Conservation (phyloP, 345 rosid species). For the thale cress (Arabidopsis thaliana) region DNA sequence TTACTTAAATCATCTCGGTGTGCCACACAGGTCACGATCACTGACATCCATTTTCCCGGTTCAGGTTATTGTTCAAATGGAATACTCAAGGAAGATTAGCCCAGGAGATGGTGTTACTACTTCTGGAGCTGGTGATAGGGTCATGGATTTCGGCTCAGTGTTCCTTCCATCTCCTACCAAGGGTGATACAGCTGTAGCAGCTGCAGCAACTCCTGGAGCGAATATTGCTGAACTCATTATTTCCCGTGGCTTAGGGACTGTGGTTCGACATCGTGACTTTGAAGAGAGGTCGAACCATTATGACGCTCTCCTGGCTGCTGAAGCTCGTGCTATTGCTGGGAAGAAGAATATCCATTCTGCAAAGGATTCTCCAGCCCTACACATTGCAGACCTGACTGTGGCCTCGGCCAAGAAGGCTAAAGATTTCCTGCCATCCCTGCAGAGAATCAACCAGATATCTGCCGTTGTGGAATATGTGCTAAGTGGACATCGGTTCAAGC, state of each 20-base stretch:
- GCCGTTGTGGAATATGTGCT: slow-evolving; percentile 96
- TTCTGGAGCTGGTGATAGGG: slow-evolving; percentile 70
- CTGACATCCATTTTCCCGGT: slow-evolving; percentile 21
- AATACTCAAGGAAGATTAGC: slow-evolving; percentile 81
- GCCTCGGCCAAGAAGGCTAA: slow-evolving; percentile 84
- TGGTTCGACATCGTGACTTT: slow-evolving; percentile 86
- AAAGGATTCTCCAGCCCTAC: slow-evolving; percentile 79
- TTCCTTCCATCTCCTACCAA: slow-evolving; percentile 68
- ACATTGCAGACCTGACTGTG: slow-evolving; percentile 77
- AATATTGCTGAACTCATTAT: slow-evolving; percentile 86
- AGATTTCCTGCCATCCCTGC: slow-evolving; percentile 89
- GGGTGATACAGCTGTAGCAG: slow-evolving; percentile 62
- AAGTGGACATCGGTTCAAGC: slow-evolving; percentile 97
- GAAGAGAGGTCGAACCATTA: slow-evolving; percentile 97
- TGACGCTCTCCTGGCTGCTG: slow-evolving; percentile 91
- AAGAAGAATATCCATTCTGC: slow-evolving; percentile 86
- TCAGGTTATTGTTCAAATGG: slow-evolving; percentile 95
- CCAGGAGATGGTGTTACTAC: slow-evolving; percentile 65
- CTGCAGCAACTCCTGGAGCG: slow-evolving; percentile 55
- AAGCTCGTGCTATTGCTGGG: slow-evolving; percentile 75
- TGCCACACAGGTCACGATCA: slow-evolving; percentile 20
- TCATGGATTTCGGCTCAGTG: slow-evolving; percentile 95
- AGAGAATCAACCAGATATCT: slow-evolving; percentile 69
- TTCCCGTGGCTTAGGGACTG: slow-evolving; percentile 81
- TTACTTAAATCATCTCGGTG: not conserved